phyloP scores from a whole-genome alignment of 148 eudicot species.

The Vaccinium macrocarpon region DNA sequence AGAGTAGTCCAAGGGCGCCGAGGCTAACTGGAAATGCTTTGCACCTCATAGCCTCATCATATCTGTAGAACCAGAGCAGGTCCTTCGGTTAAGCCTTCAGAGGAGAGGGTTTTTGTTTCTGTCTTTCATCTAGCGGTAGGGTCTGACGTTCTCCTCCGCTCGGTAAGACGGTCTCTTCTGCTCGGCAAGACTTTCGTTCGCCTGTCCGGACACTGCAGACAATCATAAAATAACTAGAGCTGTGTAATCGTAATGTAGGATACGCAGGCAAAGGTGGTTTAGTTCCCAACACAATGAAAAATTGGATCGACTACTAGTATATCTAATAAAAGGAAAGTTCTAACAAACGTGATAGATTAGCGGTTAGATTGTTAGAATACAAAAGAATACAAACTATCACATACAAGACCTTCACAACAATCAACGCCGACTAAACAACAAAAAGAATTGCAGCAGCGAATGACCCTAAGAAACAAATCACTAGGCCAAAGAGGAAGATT shows the following conservation, averaged over 20 bases:
- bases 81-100: too few species aligned
- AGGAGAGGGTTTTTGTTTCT: too few species aligned
- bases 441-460: not conserved
- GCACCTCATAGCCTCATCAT: too few species aligned
- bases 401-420: not conserved
- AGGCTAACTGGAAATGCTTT: too few species aligned
- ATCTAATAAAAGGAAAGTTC: not conserved
- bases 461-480: not conserved
- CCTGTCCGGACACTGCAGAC: too few species aligned
- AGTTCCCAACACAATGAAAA: not conserved
- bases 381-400: conserved; percentile 17
- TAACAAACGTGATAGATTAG: conserved; percentile 12
- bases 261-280: not conserved
- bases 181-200: too few species aligned
- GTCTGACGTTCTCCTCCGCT: too few species aligned
- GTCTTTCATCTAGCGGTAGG: too few species aligned
- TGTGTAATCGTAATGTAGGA: not conserved
- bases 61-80: too few species aligned
- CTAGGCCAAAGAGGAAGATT: not conserved
- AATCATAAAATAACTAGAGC: too few species aligned
- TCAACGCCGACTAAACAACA: not conserved
- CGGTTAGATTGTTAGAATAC: conserved; percentile 3
- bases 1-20: too few species aligned
- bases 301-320: not conserved
- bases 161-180: too few species aligned